A percentile compares a stretch with the other conserved stretches of the same genome.
Conservation (phyloP, 2,329 filamentous ascomycete species). For the Cordyceps fumosorosea region DNA sequence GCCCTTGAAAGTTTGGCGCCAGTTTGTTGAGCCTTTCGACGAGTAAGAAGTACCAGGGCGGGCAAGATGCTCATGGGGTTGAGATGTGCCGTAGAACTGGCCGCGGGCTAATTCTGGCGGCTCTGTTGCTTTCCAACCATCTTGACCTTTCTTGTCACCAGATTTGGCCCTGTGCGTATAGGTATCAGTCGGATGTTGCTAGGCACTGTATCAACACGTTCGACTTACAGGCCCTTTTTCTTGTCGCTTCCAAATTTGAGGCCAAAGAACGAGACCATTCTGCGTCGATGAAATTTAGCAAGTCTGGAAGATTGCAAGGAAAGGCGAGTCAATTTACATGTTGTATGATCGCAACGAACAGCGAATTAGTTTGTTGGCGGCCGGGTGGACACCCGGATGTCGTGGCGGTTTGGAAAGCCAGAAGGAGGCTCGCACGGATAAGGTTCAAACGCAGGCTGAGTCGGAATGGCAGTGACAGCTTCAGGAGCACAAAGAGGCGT, state of each 20-base stretch:
- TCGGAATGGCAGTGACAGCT: background rate
- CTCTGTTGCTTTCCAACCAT: background rate
- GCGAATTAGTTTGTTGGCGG: background rate
- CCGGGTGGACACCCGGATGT: background rate
- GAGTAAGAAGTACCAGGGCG: constrained; percentile 38
- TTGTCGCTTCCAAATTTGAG: constrained; percentile 49
- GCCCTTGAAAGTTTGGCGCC: constrained; percentile 30
- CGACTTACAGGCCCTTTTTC: constrained; percentile 46
- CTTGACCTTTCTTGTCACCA: constrained; percentile 24
- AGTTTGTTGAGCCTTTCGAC: constrained; percentile 21
- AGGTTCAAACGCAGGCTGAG: constrained; percentile 1
- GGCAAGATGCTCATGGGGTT: constrained; percentile 26
- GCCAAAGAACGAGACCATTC: constrained; percentile 55
- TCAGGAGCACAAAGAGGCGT: background rate
- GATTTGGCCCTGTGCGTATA: constrained; percentile 20
- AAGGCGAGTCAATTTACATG: background rate
- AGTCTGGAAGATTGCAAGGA: background rate
- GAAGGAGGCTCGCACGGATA: background rate
- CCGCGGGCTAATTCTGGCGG: constrained; percentile 20
- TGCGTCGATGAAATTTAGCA: constrained; percentile 14
- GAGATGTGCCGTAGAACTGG: constrained; percentile 31
- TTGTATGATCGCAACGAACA: background rate
- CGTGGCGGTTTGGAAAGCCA: background rate
- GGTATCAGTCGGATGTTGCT: background rate
- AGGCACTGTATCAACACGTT: background rate